Percentiles rank a stretch among this genome's conserved stretches.
phyloP scores from a whole-genome alignment of 2,329 filamentous ascomycete species.

The Acephala macrosclerotiorum region DNA sequence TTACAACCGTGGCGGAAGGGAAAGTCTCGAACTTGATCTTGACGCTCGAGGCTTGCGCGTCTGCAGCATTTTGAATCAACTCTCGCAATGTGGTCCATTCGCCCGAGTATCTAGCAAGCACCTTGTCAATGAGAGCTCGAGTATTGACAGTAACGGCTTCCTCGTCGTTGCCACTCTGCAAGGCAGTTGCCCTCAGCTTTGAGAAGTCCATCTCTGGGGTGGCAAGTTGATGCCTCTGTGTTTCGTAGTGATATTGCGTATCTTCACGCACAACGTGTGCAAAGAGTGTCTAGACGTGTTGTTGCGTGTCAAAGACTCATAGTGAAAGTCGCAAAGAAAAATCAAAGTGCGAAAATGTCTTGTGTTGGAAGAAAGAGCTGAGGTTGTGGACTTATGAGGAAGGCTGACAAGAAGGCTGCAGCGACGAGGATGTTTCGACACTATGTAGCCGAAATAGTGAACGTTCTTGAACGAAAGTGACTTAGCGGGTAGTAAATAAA shows the following conservation, averaged over 20 bases:
- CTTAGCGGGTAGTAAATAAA: neutral
- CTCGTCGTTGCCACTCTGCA: constrained; percentile 87
- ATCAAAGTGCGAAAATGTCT: neutral
- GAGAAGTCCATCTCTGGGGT: constrained; percentile 68
- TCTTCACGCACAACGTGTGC: neutral
- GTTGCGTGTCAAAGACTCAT: neutral
- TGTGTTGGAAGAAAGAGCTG: constrained; percentile 5
- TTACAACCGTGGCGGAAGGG: constrained; percentile 74
- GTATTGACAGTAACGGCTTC: constrained; percentile 99
- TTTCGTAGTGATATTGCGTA: neutral
- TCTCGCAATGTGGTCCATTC: constrained; percentile 93
- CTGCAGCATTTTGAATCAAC: constrained; percentile 97
- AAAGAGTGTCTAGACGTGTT: neutral
- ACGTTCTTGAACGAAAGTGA: neutral
- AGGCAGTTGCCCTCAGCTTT: constrained; percentile 83
- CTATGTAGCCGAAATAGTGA: neutral
- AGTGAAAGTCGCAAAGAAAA: neutral
- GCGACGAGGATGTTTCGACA: neutral
- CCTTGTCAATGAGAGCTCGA: constrained; percentile 95
- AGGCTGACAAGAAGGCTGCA: constrained; percentile 31
- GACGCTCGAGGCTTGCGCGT: constrained; percentile 90
- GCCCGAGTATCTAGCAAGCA: constrained; percentile 93
- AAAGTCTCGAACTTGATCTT: constrained; percentile 91
- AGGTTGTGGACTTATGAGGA: constrained; percentile 15
- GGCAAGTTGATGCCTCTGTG: constrained; percentile 2